Percentiles rank a stretch among this genome's conserved stretches.
These are phyloP conservation scores for Casuarina glauca DNA, from an alignment of 306 rosid genomes.

Conservation along the genomic window DNA sequence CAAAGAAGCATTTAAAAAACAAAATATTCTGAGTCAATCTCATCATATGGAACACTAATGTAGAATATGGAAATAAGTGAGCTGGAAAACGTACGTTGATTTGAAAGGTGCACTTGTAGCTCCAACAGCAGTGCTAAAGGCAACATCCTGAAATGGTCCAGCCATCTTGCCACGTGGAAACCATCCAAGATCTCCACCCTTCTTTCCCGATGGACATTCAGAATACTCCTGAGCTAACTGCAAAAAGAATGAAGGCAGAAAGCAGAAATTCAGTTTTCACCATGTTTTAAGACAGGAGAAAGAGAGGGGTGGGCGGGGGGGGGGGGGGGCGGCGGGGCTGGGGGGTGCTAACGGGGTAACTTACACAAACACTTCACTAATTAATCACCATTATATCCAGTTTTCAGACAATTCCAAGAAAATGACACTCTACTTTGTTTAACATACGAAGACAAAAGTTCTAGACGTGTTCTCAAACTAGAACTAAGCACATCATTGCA, in stretches of 20 bases:
- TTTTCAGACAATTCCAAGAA: not conserved
- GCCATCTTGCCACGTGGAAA: conserved; percentile 99
- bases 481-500: not conserved
- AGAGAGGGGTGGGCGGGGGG: not conserved
- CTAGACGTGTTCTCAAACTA: not conserved
- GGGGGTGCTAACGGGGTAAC: too few species aligned
- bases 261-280: not conserved
- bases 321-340: not conserved
- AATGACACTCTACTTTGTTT: not conserved
- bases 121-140: conserved; percentile 73
- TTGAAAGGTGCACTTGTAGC: conserved; percentile 91
- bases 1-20: conserved; percentile 10
- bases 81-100: conserved; percentile 63
- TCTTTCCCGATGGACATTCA: conserved; percentile 97
- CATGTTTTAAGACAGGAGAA: not conserved
- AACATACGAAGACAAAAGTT: not conserved
- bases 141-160: conserved; percentile 97
- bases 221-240: conserved; percentile 92
- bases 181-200: conserved; percentile 99
- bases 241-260: conserved; percentile 12
- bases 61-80: conserved; percentile 8
- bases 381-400: not conserved
- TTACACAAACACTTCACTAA: not conserved
- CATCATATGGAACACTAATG: conserved; percentile 6
- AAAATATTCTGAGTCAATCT: conserved; percentile 2